Percentiles rank a stretch among this genome's conserved stretches.
These are phyloP conservation scores for Lachnellula hyalina DNA, from an alignment of 2,329 filamentous ascomycete species.

Conservation along the genomic window DNA sequence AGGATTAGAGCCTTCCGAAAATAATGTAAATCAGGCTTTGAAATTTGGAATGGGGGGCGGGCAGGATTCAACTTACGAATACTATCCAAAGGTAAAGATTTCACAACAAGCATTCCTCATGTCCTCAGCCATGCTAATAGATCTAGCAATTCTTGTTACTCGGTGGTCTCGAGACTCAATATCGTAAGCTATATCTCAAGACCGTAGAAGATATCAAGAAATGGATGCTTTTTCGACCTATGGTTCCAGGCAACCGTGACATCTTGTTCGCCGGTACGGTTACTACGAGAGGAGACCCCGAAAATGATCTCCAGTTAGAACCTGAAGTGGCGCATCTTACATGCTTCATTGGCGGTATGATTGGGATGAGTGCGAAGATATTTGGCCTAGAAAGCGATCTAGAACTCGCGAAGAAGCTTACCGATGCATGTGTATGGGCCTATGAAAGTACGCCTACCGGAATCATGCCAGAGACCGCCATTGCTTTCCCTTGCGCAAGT, in stretches of 20 bases:
- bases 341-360: slow-evolving; percentile 68
- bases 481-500: slow-evolving; percentile 43
- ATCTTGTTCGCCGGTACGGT: slow-evolving; percentile 69
- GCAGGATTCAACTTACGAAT: slow-evolving; percentile 68
- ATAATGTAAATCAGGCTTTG: slow-evolving; percentile 27
- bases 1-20: slow-evolving; percentile 49
- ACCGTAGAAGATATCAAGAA: slow-evolving; percentile 64
- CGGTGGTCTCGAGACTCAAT: slow-evolving; percentile 67
- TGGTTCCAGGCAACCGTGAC: slow-evolving; percentile 61
- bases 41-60: slow-evolving; percentile 55
- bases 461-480: slow-evolving; percentile 58
- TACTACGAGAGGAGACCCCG: slow-evolving; percentile 40
- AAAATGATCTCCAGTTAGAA: slow-evolving; percentile 39
- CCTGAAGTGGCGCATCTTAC: slow-evolving; percentile 49
- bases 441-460: slow-evolving; percentile 56
- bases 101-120: neutral
- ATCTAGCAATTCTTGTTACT: slow-evolving; percentile 64
- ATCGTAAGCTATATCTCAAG: slow-evolving; percentile 65
- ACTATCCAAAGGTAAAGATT: slow-evolving; percentile 55
- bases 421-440: slow-evolving; percentile 66
- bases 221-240: slow-evolving; percentile 71
- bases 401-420: slow-evolving; percentile 57
- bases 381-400: slow-evolving; percentile 55
- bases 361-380: slow-evolving; percentile 58
- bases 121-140: slow-evolving; percentile 17